Percentiles rank a stretch among this genome's conserved stretches.
Conservation (phyloP, 2,329 filamentous ascomycete species). For the Ophiobolus disseminans region DNA sequence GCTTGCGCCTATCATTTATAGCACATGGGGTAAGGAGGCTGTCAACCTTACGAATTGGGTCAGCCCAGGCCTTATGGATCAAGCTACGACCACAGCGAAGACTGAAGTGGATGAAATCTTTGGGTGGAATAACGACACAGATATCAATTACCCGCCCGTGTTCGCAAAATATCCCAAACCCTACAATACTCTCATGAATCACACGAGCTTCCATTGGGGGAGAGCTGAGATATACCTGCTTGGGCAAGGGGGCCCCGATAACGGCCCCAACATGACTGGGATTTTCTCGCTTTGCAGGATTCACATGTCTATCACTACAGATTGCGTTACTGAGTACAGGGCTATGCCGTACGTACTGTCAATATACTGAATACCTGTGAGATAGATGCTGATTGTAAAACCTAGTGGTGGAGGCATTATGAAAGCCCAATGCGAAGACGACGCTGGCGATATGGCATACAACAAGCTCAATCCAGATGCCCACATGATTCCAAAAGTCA, state of each 20-base stretch:
- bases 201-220: slow-evolving; percentile 44
- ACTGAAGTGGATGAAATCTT: slow-evolving; percentile 74
- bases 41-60: slow-evolving; percentile 36
- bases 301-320: slow-evolving; percentile 66
- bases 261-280: slow-evolving; percentile 25
- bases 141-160: slow-evolving; percentile 52
- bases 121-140: slow-evolving; percentile 66
- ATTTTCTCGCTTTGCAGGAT: slow-evolving; percentile 72
- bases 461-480: slow-evolving; percentile 59
- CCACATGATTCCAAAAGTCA: slow-evolving; percentile 58
- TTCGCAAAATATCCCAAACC: slow-evolving; percentile 61
- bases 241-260: slow-evolving; percentile 42
- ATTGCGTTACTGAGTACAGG: slow-evolving; percentile 68
- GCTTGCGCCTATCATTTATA: slow-evolving; percentile 70
- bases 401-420: slow-evolving; percentile 67
- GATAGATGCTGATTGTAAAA: too few relatives aligned
- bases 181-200: slow-evolving; percentile 66
- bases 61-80: slow-evolving; percentile 7
- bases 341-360: too few relatives aligned
- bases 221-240: slow-evolving; percentile 71
- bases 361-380: too few relatives aligned
- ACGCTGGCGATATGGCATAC: slow-evolving; percentile 63
- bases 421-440: slow-evolving; percentile 67
- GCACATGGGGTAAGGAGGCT: slow-evolving; percentile 60
- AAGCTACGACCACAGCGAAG: slow-evolving; percentile 35